phyloP scores from a whole-genome alignment of 805 yeast genomes.

The Pichia eremophila region DNA sequence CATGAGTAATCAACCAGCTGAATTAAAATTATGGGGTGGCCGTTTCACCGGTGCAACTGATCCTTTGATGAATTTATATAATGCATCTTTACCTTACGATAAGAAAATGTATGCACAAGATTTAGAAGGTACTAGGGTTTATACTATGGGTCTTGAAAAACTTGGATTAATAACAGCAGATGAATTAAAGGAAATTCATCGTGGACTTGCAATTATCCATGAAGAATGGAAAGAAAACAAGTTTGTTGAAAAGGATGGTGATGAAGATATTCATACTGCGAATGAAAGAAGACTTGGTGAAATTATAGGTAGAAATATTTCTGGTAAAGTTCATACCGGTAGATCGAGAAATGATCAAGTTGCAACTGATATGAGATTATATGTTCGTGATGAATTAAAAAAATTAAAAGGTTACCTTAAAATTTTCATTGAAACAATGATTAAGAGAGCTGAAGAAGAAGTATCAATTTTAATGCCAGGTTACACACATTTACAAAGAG shows the following conservation, averaged over 20 bases:
- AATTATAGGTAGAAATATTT: constrained; percentile 82
- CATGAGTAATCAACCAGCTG: constrained; percentile 43
- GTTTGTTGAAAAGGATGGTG: constrained; percentile 76
- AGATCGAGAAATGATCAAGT: constrained; percentile 98
- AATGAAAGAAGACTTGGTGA: constrained; percentile 97
- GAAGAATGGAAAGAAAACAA: constrained; percentile 69
- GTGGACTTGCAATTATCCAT: constrained; percentile 64
- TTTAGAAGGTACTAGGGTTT: constrained; percentile 86
- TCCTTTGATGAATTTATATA: constrained; percentile 94
- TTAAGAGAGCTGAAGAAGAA: constrained; percentile 73
- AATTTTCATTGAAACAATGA: constrained; percentile 56
- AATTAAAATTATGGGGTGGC: constrained; percentile 92
- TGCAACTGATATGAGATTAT: constrained; percentile 97
- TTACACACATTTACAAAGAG: constrained; percentile 95
- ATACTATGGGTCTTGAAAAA: constrained; percentile 78
- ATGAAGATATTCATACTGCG: constrained; percentile 98
- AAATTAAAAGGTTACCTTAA: constrained; percentile 48
- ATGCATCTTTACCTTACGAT: constrained; percentile 94
- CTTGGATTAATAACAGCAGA: constrained; percentile 62
- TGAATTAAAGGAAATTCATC: constrained; percentile 74
- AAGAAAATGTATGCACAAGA: constrained; percentile 92
- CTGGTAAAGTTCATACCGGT: constrained; percentile 99
- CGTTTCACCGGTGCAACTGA: constrained; percentile 95
- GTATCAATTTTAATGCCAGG: constrained; percentile 97
- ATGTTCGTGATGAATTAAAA: constrained; percentile 72